Evolutionary conservation across 352 stramenopile genomes (phyloP).

Genomic region (Phytophthora podocarpi): DNA sequence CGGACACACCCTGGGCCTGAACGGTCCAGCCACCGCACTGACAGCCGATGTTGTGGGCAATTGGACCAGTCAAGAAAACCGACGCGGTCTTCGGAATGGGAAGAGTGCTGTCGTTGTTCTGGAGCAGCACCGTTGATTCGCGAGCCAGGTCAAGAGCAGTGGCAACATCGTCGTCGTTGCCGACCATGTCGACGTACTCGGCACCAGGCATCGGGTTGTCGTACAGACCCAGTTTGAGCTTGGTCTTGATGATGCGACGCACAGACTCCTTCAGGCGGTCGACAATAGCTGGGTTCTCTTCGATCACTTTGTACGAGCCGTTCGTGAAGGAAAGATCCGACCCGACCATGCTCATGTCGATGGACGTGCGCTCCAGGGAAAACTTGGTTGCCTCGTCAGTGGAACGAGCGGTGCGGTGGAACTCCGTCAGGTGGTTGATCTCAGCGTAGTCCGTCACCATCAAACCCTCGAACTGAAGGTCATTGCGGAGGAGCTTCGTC

Average conservation of each 20-base stretch:
- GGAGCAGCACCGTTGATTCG: conserved; percentile 50
- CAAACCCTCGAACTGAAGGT: conserved; percentile 81
- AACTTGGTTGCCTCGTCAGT: conserved; percentile 61
- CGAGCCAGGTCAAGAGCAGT: conserved; percentile 54
- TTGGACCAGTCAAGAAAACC: conserved; percentile 34
- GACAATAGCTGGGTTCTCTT: conserved; percentile 30
- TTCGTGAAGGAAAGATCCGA: conserved; percentile 48
- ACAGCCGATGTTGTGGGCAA: conserved; percentile 52
- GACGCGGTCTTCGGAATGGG: conserved; percentile 11
- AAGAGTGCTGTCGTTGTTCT: conserved; percentile 28
- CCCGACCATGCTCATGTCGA: conserved; percentile 90
- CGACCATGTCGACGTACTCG: conserved; percentile 46
- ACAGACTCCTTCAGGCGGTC: conserved; percentile 55
- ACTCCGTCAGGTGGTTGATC: conserved; percentile 80
- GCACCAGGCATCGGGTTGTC: conserved; percentile 55
- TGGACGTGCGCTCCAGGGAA: no score
- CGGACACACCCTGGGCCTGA: conserved; percentile 66
- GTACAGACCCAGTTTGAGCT: conserved; percentile 66
- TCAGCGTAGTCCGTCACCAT: conserved; percentile 92
- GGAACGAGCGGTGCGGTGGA: conserved; percentile 43
- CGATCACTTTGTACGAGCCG: conserved; percentile 35
- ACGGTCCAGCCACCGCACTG: conserved; percentile 74
- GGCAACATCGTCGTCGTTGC: conserved; percentile 45
- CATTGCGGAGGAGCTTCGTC: conserved; percentile 65
- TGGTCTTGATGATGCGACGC: conserved; percentile 63